phyloP scores from a whole-genome alignment of 805 yeast genomes.

The Tetrapisispora namnaoensis region DNA sequence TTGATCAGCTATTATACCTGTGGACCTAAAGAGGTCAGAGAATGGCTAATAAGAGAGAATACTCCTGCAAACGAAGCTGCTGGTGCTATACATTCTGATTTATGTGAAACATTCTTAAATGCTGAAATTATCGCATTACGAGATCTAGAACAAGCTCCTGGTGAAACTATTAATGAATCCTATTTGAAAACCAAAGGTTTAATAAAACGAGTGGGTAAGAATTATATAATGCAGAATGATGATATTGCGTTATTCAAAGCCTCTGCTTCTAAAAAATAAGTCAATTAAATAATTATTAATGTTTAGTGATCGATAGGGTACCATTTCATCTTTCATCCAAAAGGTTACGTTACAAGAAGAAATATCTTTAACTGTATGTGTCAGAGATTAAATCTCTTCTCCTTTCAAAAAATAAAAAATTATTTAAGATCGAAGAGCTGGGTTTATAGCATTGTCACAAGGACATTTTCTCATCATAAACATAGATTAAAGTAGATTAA shows the following conservation, averaged over 20 bases:
- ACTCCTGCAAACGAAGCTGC: constrained; percentile 84
- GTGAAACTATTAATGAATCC: constrained; percentile 13
- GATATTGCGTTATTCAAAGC: constrained; percentile 71
- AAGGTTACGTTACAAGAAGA: neutral
- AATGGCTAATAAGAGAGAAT: constrained; percentile 77
- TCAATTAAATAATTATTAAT: neutral
- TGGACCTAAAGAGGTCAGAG: constrained; percentile 75
- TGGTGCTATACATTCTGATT: constrained; percentile 78
- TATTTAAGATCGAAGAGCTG: constrained; percentile 32
- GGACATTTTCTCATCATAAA: constrained; percentile 33
- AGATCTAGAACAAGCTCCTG: constrained; percentile 34
- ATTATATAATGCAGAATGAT: constrained; percentile 73
- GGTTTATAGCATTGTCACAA: constrained; percentile 33
- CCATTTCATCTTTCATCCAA: too few relatives aligned
- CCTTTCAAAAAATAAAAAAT: constrained; percentile 8
- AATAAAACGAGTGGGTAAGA: constrained; percentile 44
- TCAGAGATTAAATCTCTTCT: constrained; percentile 31
- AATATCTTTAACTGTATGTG: constrained; percentile 4
- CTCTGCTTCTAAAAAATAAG: constrained; percentile 46
- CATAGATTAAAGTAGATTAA: constrained; percentile 7
- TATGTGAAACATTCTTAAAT: constrained; percentile 69
- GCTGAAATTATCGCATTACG: constrained; percentile 65
- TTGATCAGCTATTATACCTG: constrained; percentile 81
- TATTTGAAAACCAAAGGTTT: constrained; percentile 20
- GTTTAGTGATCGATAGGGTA: neutral